Conservation (phyloP, 257 asterid species). For the Nemophila menziesii region DNA sequence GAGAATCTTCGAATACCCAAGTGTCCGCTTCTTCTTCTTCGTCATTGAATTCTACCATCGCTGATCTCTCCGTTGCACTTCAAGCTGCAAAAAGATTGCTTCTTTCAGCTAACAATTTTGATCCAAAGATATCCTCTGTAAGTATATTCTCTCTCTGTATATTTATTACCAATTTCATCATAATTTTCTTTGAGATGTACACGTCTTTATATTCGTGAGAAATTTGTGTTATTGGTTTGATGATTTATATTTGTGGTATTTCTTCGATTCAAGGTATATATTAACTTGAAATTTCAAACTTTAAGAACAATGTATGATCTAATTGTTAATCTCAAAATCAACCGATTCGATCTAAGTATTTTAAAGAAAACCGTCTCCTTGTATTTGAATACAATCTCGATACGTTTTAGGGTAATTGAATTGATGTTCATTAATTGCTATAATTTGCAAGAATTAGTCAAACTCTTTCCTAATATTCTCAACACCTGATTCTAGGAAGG, state of each 20-base stretch:
- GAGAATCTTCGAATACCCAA: slow-evolving; percentile 33
- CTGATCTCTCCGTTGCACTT: slow-evolving; percentile 44
- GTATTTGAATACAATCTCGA: neutral
- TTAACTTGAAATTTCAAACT: neutral
- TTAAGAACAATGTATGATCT: neutral
- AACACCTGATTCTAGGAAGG: slow-evolving; percentile 47
- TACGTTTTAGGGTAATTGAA: neutral
- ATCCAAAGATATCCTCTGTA: slow-evolving; percentile 20
- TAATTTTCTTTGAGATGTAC: neutral
- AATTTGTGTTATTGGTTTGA: neutral
- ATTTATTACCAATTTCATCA: neutral
- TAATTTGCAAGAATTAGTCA: neutral
- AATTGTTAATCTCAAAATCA: too few relatives aligned
- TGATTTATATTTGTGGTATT: neutral
- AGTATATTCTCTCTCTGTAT: slow-evolving; percentile 13
- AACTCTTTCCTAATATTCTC: slow-evolving; percentile 18
- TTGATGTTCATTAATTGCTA: neutral
- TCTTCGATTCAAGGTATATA: neutral
- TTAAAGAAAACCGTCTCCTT: neutral
- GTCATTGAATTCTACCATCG: slow-evolving; percentile 28
- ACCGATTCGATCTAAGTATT: too few relatives aligned
- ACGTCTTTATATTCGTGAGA: neutral
- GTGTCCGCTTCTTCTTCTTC: slow-evolving; percentile 27
- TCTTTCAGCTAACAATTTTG: slow-evolving; percentile 23
- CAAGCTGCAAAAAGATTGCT: slow-evolving; percentile 27